A percentile compares a stretch with the other conserved stretches of the same genome.
These are phyloP conservation scores for Sphagnum fallax DNA, from an alignment of 228 moss, liverwort and hornwort genomes.

Conservation along the genomic window DNA sequence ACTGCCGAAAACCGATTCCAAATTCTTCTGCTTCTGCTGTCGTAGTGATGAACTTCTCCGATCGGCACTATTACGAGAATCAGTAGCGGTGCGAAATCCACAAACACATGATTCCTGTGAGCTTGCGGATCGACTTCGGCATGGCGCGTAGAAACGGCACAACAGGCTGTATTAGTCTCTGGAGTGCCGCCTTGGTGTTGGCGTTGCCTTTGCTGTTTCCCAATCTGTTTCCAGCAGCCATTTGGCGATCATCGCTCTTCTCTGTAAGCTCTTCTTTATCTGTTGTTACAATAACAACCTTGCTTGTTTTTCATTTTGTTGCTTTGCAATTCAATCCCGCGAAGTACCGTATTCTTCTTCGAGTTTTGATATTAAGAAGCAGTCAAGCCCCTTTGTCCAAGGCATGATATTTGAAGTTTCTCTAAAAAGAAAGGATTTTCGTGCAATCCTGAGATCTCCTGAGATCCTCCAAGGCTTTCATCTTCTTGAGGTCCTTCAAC, in stretches of 20 bases:
- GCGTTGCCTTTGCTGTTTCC: slow-evolving; percentile 36
- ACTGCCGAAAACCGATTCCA: too few relatives aligned
- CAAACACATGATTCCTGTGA: too few relatives aligned
- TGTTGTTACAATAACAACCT: neutral
- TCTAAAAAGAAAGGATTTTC: too few relatives aligned
- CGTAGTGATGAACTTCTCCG: too few relatives aligned
- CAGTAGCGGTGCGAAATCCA: too few relatives aligned
- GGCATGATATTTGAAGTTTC: too few relatives aligned
- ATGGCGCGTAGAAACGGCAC: too few relatives aligned
- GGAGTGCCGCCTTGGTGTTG: slow-evolving; percentile 29
- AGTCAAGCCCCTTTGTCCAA: too few relatives aligned
- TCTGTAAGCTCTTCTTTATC: slow-evolving; percentile 21
- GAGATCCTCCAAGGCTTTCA: neutral
- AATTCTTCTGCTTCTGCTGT: too few relatives aligned
- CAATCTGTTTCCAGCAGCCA: slow-evolving; percentile 31
- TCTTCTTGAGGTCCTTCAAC: neutral
- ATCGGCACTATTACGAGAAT: too few relatives aligned
- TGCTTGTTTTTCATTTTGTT: neutral
- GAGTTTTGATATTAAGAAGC: neutral
- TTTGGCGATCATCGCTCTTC: slow-evolving; percentile 71
- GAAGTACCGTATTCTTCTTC: neutral
- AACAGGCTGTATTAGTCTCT: slow-evolving; percentile 3
- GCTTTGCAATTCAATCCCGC: too few relatives aligned
- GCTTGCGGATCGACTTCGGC: too few relatives aligned
- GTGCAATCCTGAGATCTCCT: neutral